Evolutionary conservation across 2,329 filamentous ascomycete species (phyloP).

Genomic region (Claviceps fusiformis): DNA sequence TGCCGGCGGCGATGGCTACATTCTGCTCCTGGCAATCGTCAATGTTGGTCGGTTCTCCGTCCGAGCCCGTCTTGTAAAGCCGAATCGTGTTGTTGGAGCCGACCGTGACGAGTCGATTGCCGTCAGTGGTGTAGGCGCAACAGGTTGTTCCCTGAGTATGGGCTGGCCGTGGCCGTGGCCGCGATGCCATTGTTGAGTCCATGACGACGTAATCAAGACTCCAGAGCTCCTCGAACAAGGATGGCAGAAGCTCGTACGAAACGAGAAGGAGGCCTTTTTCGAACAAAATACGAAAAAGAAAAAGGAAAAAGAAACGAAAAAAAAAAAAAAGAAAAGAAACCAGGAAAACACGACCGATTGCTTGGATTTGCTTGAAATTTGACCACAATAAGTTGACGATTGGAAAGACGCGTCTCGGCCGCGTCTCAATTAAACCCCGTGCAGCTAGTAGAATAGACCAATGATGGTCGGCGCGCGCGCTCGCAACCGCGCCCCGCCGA

Average conservation of each 20-base stretch:
- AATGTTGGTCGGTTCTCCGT: constrained; percentile 84
- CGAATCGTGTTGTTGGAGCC: constrained; percentile 90
- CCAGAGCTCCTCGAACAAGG: background rate
- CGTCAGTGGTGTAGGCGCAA: constrained; percentile 80
- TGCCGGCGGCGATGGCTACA: constrained; percentile 58
- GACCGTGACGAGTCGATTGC: constrained; percentile 74
- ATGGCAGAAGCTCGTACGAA: background rate
- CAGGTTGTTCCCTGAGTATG: constrained; percentile 79
- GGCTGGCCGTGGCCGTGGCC: constrained; percentile 51
- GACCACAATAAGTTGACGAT: background rate
- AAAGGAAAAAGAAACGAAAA: no score
- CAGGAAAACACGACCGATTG: background rate
- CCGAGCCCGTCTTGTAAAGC: constrained; percentile 79
- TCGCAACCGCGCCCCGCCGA: background rate
- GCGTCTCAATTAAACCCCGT: constrained; percentile 17
- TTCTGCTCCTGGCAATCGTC: constrained; percentile 87
- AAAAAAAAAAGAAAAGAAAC: no score
- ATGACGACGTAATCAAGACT: constrained; percentile 8
- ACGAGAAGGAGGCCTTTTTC: background rate
- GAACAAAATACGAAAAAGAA: background rate
- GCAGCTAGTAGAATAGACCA: background rate
- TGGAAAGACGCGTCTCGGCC: constrained; percentile 24
- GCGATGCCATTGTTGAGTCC: constrained; percentile 22
- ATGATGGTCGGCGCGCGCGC: background rate
- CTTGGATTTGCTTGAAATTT: background rate